Percentiles rank a stretch among this genome's conserved stretches.
phyloP scores from a whole-genome alignment of 768 basidiomycete species.

The Termitomyces sp. region DNA sequence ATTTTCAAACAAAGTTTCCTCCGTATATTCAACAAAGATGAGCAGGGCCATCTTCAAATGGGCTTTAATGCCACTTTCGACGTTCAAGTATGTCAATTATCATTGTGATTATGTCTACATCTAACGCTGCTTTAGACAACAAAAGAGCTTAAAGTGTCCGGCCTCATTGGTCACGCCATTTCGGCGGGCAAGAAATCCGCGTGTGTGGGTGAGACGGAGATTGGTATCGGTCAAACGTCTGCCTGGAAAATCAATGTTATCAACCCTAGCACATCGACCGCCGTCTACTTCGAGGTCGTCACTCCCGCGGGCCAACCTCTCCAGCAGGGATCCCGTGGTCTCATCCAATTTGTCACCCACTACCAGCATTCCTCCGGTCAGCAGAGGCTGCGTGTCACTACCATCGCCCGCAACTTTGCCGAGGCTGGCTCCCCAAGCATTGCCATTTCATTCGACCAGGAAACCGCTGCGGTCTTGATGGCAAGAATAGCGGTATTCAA shows the following conservation, averaged over 20 bases:
- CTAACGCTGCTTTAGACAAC: constrained; percentile 60
- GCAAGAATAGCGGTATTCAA: constrained; percentile 99
- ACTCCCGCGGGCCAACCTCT: constrained; percentile 94
- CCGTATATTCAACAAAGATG: constrained; percentile 87
- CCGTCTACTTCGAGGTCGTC: constrained; percentile 97
- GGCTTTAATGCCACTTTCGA: constrained; percentile 99
- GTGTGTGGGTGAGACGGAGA: constrained; percentile 98
- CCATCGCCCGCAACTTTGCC: constrained; percentile 95
- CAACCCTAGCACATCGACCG: constrained; percentile 80
- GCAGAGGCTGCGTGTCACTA: constrained; percentile 93
- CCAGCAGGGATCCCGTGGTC: constrained; percentile 82
- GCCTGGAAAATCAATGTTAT: constrained; percentile 97
- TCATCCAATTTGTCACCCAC: constrained; percentile 97
- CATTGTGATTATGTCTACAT: background rate
- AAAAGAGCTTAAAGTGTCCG: constrained; percentile 97
- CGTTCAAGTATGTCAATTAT: constrained; percentile 61
- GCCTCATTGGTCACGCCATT: constrained; percentile 95
- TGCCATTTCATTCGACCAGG: constrained; percentile 94
- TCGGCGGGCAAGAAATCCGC: constrained; percentile 95
- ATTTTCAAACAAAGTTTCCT: constrained; percentile 99
- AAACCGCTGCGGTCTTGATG: constrained; percentile 97
- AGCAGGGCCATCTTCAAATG: constrained; percentile 89
- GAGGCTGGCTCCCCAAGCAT: constrained; percentile 95
- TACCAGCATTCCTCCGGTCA: constrained; percentile 98
- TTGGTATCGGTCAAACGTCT: constrained; percentile 97